Base-by-base conservation (phyloP, 805 yeast genomes). In the Candida lessepsii region DNA sequence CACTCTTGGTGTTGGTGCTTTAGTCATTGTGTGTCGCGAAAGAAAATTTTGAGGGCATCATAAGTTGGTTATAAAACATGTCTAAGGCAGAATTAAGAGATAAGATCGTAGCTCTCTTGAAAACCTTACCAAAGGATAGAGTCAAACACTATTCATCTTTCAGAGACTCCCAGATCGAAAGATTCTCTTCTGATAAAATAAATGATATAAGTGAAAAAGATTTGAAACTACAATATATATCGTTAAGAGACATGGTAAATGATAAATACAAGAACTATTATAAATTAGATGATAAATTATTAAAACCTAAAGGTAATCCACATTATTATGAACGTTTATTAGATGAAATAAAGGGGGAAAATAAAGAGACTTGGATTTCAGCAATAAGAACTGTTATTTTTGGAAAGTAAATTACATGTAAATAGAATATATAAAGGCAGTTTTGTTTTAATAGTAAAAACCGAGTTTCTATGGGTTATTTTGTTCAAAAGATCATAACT, bases 261-360 rank as follows among this genome's bases (percentile, higher is more conserved):
- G 81, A 81, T 56, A 80, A 81, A 53, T 81, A 81, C 67, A 72
- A 69, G 51, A 74, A 75, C 43, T 78, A 78, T 53, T 86, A 85
- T 57, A 68, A 74, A 45, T 73, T 80, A 25, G 81, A 81, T 41
- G 83, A 79, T 31, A 83, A 83, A 56, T 61, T 89, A 48, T 61
- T 78, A 52, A 70, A 61, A 49, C 97, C 97, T n/a, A 81, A 82
- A 53, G 96, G 96, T 2, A 86, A 87, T 60, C 88, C 95, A 2
- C 60, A 72, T 34, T 89, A 89, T 56, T 89, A 89, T 54, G 75
- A 71, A 29, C 73, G 93, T 53, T 70, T 89, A 39, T 49, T 83
- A 61, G 70, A 73, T 19, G 95, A 87, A 57, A 74, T 89, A 29
- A 70, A 73, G 44, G 90, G 91, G 17, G 81, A 81, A 52, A 73